phyloP scores from a whole-genome alignment of 345 rosid species.

The Aquilaria sinensis region DNA sequence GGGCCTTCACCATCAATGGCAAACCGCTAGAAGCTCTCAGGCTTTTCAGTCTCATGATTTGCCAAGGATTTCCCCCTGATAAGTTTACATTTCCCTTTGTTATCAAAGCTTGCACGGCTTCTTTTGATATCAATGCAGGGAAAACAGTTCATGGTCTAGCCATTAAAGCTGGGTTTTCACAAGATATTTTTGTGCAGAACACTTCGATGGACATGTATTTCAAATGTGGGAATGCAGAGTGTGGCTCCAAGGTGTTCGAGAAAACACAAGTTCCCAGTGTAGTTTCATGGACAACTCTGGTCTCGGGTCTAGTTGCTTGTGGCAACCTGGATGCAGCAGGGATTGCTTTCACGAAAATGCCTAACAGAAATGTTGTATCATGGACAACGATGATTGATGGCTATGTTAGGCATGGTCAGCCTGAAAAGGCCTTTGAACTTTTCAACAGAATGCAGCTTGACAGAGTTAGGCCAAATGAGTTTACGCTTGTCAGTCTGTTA shows the following conservation, averaged over 20 bases:
- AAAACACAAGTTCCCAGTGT: constrained; percentile 44
- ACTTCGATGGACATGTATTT: constrained; percentile 61
- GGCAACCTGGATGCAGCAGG: constrained; percentile 28
- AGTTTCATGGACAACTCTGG: constrained; percentile 70
- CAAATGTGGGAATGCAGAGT: constrained; percentile 35
- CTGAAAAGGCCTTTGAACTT: constrained; percentile 27
- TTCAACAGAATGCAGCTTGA: constrained; percentile 13
- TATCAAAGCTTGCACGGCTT: constrained; percentile 48
- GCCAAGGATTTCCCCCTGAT: constrained; percentile 38
- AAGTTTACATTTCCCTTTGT: constrained; percentile 76
- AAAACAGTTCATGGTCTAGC: constrained; percentile 58
- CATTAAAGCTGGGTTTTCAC: constrained; percentile 42
- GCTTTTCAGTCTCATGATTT: constrained; percentile 50
- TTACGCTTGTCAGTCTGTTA: constrained; percentile 23
- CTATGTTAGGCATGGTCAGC: constrained; percentile 24
- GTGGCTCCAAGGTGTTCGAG: constrained; percentile 47
- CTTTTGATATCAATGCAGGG: constrained; percentile 27
- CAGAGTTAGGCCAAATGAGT: constrained; percentile 22
- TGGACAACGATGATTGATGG: constrained; percentile 33
- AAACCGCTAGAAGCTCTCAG: constrained; percentile 44
- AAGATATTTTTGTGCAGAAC: constrained; percentile 49
- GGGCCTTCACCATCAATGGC: constrained; percentile 36
- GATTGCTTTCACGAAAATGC: constrained; percentile 21
- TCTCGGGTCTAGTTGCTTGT: constrained; percentile 49
- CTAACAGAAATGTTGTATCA: constrained; percentile 20